phyloP scores from a whole-genome alignment of 345 rosid genomes.

The Limnanthes douglasii region DNA sequence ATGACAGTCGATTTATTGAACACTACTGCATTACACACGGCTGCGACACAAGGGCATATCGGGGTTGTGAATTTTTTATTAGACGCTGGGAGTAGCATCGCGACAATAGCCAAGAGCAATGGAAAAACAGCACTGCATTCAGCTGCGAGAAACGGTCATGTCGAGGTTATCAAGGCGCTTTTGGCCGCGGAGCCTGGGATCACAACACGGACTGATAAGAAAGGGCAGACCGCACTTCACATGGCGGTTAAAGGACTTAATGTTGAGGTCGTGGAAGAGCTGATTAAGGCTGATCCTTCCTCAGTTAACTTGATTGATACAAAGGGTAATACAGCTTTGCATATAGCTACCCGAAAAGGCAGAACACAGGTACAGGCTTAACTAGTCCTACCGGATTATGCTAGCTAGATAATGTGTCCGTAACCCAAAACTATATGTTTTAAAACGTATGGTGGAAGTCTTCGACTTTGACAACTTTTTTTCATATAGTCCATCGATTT shows the following conservation, averaged over 20 bases:
- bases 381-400: too few species aligned
- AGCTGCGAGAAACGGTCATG: slow-evolving; percentile 79
- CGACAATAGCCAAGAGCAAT: slow-evolving; percentile 73
- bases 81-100: slow-evolving; percentile 58
- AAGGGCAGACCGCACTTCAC: slow-evolving; percentile 93
- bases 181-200: slow-evolving; percentile 42
- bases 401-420: too few species aligned
- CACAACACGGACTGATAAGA: slow-evolving; percentile 56
- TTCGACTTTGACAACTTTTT: too few species aligned
- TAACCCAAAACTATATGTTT: too few species aligned
- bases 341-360: slow-evolving; percentile 72
- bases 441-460: too few species aligned
- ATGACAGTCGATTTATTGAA: slow-evolving; percentile 88
- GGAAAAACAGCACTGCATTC: slow-evolving; percentile 92
- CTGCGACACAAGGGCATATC: slow-evolving; percentile 84
- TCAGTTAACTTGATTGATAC: slow-evolving; percentile 49
- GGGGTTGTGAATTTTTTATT: slow-evolving; percentile 51
- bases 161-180: slow-evolving; percentile 57
- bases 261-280: slow-evolving; percentile 41
- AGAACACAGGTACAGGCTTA: slow-evolving; percentile 66
- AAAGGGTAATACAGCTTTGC: slow-evolving; percentile 70
- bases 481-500: too few species aligned
- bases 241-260: slow-evolving; percentile 91
- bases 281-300: slow-evolving; percentile 49
- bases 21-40: slow-evolving; percentile 84